Base-by-base conservation (phyloP, 116 monocot genomes). In the Dioscorea cayenensis region DNA sequence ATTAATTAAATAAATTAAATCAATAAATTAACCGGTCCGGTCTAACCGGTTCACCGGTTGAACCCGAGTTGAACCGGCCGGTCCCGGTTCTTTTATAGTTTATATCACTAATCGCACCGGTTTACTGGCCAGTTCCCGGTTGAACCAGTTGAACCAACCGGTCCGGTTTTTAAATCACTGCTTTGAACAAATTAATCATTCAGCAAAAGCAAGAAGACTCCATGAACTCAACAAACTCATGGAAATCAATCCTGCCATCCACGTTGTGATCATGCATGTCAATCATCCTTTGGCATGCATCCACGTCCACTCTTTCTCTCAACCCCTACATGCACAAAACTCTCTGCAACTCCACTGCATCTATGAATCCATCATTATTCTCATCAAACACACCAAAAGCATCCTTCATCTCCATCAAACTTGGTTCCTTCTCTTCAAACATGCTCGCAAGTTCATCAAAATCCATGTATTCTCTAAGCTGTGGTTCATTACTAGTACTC, bases 371-470 rank as follows among this genome's bases (percentile, higher is more conserved):
- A 73, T 84, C 84, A 19, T 70, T 5, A 48, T 87, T 81, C 69
- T 75, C 75, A 73, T 87, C 87, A 67, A 87, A 87, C 35, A 87
- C 78, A 35, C 29, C 18, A 36, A 87, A 87, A 3, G 81, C 87
- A 61, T 76, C 72, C 71, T 63, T 78, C n/a, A 78, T 73, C 75
- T 87, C 87, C 17, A 81, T 70, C 71, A 77, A 72, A 49, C 77
- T 77, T 1, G 85, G 88, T 60, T 82, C 88, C 38, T 77, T 37
- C 51, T 88, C 85, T 43, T 80, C 77, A 67, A 88, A 88, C 70
- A 69, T 55, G 27, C 0, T 14, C 0, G 49, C 25, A 0, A 69
- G 51, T 6, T 69, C 69, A 29, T 29, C 52, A 19, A 69, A 69
- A 6, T 1, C 50, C 51, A 69, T 28, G 52, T 0, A 25, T 8